Evolutionary conservation across 2,329 filamentous ascomycete species (phyloP).

Genomic region (Mariannaea sp.): DNA sequence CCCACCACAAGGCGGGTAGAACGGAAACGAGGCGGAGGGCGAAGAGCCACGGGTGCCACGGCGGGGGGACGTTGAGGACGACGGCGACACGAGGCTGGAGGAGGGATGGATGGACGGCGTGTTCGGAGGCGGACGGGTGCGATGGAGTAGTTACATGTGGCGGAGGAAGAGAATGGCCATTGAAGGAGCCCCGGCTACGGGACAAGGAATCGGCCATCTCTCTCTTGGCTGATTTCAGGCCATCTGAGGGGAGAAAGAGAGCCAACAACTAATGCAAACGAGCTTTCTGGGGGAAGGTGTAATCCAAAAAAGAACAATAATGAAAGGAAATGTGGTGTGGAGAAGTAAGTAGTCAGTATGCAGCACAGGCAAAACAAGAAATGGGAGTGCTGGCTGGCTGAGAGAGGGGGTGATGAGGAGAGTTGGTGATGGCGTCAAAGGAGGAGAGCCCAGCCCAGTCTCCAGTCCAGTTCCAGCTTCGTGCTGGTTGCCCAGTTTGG

Average conservation of each 20-base stretch:
- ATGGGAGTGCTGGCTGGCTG: neutral
- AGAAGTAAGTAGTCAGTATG: neutral
- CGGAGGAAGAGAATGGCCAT: conserved; percentile 31
- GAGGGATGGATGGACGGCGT: conserved; percentile 47
- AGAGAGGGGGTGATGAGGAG: neutral
- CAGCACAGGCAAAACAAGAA: neutral
- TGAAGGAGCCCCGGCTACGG: conserved; percentile 33
- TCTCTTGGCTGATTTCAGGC: conserved; percentile 32
- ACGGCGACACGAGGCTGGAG: conserved; percentile 80
- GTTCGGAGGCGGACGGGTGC: neutral
- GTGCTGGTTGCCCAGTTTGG: too few relatives aligned
- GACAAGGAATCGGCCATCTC: conserved; percentile 37
- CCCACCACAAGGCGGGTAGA: conserved; percentile 73
- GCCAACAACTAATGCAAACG: neutral
- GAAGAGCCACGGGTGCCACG: conserved; percentile 76
- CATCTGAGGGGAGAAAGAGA: conserved; percentile 25
- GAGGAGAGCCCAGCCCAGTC: neutral
- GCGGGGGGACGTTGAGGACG: conserved; percentile 71
- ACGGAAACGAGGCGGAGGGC: conserved; percentile 74
- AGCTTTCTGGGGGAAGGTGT: neutral
- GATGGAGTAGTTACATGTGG: neutral
- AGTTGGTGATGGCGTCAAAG: conserved; percentile 17
- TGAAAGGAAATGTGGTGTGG: neutral
- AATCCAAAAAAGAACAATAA: neutral
- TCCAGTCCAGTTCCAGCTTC: too few relatives aligned